Evolutionary conservation across 257 asterid species (phyloP), one percentile per base, ranked within the genome.

Genomic region (Capsicum rhomboideum): DNA sequence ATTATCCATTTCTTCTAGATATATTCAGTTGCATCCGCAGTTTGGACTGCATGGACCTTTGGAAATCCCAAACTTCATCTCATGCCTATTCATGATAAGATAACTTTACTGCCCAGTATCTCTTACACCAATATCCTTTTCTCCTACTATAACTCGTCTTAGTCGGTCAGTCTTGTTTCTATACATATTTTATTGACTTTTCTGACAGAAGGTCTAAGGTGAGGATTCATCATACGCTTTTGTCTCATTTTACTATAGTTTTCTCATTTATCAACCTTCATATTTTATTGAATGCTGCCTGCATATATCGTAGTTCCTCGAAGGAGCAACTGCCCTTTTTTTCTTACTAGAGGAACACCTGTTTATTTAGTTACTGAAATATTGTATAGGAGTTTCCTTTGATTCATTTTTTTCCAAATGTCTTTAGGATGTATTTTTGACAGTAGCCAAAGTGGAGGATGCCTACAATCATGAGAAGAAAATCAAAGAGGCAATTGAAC

Each of bases 391-490:
- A 13, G 80, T 23, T 46, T 14, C n/a, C 61, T 23, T 75, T 26
- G 80, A 75, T 49, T 75, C 13, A 23, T 14, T 75, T 23, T 21
- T 53, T 77, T 46, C 21, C 23, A 46, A 69, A 77, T 50, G 63
- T 26, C 34, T 86, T 10, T 89, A 97, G 98, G 98, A 93, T 87
- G 96, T 94, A 52, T 90, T 93, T 69, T 54, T 85, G 23, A 92
- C 90, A 58, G 89, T 97, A 61, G 87, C 98, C 67, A 90, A 92
- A 86, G 97, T 97, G 82, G 98, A 93, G 90, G 96, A 91, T 67
- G 97, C 98, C 80, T 92, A 93, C 91, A 93, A 89, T 90, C 93
- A 87, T 21, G 99, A 94, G 88, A 91, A 85, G 58, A 88, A 92
- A 87, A 89, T 94, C 21, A 93, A 91, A 88, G 98, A 92, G 88